Conservation (phyloP, 2,329 filamentous ascomycete species). For the Nothophoma quercina region DNA sequence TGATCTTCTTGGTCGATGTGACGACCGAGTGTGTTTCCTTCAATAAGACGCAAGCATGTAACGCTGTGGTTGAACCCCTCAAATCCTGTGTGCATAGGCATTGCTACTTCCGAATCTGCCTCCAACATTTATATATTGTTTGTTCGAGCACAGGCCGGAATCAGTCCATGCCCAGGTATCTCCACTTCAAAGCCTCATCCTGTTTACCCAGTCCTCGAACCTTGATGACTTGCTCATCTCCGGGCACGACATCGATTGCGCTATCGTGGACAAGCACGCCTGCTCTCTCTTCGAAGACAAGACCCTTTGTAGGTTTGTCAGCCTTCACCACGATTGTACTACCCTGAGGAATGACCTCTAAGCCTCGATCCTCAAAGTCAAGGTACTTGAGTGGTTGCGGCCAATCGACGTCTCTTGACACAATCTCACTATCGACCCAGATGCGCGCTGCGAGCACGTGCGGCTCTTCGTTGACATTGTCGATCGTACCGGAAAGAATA, state of each 20-base stretch:
- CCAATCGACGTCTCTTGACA: conserved; percentile 66
- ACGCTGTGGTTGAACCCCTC: not conserved
- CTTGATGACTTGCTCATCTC: conserved; percentile 60
- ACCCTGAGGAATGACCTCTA: conserved; percentile 54
- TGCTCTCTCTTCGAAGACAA: conserved; percentile 67
- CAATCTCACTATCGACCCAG: conserved; percentile 60
- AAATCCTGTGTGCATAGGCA: conserved; percentile 1
- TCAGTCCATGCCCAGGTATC: conserved; percentile 53
- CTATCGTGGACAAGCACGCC: conserved; percentile 63
- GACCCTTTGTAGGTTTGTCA: conserved; percentile 63
- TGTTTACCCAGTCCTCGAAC: conserved; percentile 52
- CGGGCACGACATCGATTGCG: conserved; percentile 66
- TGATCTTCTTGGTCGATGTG: conserved; percentile 4
- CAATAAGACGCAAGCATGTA: conserved; percentile 9
- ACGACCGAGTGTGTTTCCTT: conserved; percentile 1
- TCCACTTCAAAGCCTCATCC: conserved; percentile 54
- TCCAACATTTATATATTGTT: conserved; percentile 11
- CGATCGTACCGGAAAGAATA: conserved; percentile 59
- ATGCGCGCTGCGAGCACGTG: conserved; percentile 64
- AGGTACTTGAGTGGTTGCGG: conserved; percentile 68
- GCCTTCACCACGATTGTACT: conserved; percentile 56
- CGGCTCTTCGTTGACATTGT: conserved; percentile 61
- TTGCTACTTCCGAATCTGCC: conserved; percentile 4
- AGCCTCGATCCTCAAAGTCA: conserved; percentile 59
- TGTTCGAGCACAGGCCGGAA: conserved; percentile 4